Base-by-base conservation (phyloP, 1,139 yeast genomes). In the Geotrichum phurueaensis region DNA sequence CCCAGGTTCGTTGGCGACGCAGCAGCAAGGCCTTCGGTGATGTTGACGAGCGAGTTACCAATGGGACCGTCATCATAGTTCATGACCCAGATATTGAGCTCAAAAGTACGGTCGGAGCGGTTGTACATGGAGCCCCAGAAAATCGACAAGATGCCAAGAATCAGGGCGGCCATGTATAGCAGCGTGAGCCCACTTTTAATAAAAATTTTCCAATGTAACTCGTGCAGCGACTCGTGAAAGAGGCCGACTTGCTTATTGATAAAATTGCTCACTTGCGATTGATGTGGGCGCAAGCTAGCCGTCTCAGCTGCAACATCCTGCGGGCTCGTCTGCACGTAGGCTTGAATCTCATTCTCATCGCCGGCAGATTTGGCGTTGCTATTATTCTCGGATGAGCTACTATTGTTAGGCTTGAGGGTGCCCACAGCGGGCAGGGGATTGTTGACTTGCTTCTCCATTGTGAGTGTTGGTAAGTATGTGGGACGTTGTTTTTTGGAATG, bases 41-140 rank as follows among this genome's bases (percentile, higher is more conserved):
- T 89, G 85, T 63, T 86, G 76, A 59, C 96, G 95, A 66, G 87
- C 53, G 62, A 43, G 36, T 57, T 57, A 33, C 65, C 65, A 23
- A 66, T 59, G 25, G 33, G 31, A 22, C 54, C 68, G 1, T 69
- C 67, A 64, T 83, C 85, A 63, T 80, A 82, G 58, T 79, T 72
- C 27, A 79, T 79, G 43, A 85, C 79, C 58, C 81, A 70, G 69
- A 80, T 73, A 27, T 76, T 72, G 64, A 84, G 69, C 64, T 82
- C 78, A 13, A 67, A 67, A 47, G 72, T 70, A 29, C 85, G 70
- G 6, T 65, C 62, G 1, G 64, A 64, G 57, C 88, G 72, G 31
- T 75, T 64, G 67, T 76, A 84, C 67, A 79, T 73, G 0, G 86
- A 75, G 1, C 87, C 89, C 87, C 89, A 84, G 68, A 82, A 85